phyloP scores from a whole-genome alignment of 2,329 filamentous ascomycete genomes.

The Clarireedia homoeocarpa region DNA sequence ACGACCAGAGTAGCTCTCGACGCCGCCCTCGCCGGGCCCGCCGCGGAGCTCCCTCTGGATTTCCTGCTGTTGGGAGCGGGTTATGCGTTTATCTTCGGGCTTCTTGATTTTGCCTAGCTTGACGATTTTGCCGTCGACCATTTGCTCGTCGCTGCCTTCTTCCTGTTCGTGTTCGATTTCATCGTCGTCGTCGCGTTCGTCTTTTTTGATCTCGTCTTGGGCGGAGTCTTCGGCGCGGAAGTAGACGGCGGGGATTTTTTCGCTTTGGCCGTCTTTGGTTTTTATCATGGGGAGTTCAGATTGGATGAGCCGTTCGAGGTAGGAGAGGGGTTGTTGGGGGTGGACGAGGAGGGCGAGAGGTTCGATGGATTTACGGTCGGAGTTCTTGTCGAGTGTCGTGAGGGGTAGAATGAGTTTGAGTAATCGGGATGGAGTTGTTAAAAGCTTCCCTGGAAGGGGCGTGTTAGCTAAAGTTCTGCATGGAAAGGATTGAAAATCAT shows the following conservation, averaged over 20 bases:
- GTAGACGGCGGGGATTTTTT: slow-evolving; percentile 64
- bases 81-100: slow-evolving; percentile 13
- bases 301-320: slow-evolving; percentile 82
- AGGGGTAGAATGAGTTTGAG: slow-evolving; percentile 14
- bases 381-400: slow-evolving; percentile 50
- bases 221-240: slow-evolving; percentile 75
- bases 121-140: slow-evolving; percentile 38
- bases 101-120: slow-evolving; percentile 31
- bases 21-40: slow-evolving; percentile 46
- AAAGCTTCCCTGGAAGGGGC: slow-evolving; percentile 54
- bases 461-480: neutral
- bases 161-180: slow-evolving; percentile 25
- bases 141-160: slow-evolving; percentile 39
- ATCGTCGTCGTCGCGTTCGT: slow-evolving; percentile 29
- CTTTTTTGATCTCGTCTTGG: slow-evolving; percentile 43
- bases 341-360: slow-evolving; percentile 80
- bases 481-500: neutral
- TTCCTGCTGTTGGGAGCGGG: slow-evolving; percentile 32
- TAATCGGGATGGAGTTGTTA: slow-evolving; percentile 56
- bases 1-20: slow-evolving; percentile 64
- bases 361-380: slow-evolving; percentile 64
- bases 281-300: slow-evolving; percentile 66
- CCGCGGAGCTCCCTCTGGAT: slow-evolving; percentile 36
- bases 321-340: slow-evolving; percentile 84
- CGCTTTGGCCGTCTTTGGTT: slow-evolving; percentile 48